Base-by-base conservation (phyloP, 2,329 filamentous ascomycete species). In the Rasamsonia emersonii region DNA sequence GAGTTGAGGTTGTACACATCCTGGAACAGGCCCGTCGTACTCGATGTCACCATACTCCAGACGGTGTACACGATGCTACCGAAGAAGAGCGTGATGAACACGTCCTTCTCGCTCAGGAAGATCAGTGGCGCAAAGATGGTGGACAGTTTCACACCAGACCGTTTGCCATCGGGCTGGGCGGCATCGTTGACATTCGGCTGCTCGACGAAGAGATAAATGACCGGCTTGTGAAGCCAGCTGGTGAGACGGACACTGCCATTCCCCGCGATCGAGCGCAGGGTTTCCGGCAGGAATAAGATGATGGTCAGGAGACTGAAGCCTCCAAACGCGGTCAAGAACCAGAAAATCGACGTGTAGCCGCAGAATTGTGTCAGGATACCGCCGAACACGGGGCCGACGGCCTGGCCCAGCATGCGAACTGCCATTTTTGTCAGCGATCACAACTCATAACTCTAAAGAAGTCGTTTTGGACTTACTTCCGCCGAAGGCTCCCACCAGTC, bases 21-120 rank as follows among this genome's bases (percentile, higher is more conserved):
- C 39, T 61, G 49, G 33, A 68, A 46, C 0, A 55, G 35, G 14
- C 50, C 50, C 0, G 61, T 58, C 2, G 64, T 69, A 9, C 53
- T 62, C 2, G 64, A 59, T 2, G 62, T 66, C 4, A 69, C 57
- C 64, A 69, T 69, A 14, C 55, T 64, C 64, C 64, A 70, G 9
- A 65, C 54, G 0, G 64, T 58, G 39, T 68, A 70, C 1, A 65
- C 54, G 4, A 65, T 52, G 8, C 56, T 56, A 24, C 64, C 62
- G 24, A 59, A 70, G 31, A 65, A 44, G 0, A 70, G 44, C 3
- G 56, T 59, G 26, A 59, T 47, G 25, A 66, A 52, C 9, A 70
- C 59, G 31, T 70, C 67, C 37, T 67, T 67, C 35, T 70, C 61
- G 5, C 43, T 38, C 3, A 70, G 50, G 34, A 66, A 58, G 9